A percentile compares a stretch with the other conserved stretches of the same genome.
Conservation (phyloP, 2,329 filamentous ascomycete species). For the Colletotrichum orchidophilum region DNA sequence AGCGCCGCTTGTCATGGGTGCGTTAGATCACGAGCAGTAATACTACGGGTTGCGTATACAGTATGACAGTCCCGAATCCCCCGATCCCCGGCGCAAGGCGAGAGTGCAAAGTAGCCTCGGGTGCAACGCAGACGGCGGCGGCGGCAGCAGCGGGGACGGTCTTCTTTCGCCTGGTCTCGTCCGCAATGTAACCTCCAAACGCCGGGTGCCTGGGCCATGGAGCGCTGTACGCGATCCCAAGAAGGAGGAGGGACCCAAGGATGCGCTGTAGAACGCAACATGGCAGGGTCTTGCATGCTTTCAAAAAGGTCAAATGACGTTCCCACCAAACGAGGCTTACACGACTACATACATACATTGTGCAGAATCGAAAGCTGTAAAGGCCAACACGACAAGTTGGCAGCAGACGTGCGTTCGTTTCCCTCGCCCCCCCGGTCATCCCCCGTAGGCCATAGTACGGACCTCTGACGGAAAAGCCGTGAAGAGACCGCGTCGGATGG, state of each 20-base stretch:
- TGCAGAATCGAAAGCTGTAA: too few relatives aligned
- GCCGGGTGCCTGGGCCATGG: background rate
- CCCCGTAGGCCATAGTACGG: too few relatives aligned
- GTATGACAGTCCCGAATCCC: background rate
- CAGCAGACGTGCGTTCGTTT: background rate
- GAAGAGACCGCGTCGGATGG: background rate
- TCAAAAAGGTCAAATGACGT: background rate
- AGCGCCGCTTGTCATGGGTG: background rate
- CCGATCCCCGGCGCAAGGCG: background rate
- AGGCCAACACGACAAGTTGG: too few relatives aligned
- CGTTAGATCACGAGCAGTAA: background rate
- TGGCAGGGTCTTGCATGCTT: background rate
- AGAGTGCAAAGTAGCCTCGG: background rate
- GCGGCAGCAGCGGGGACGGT: too few relatives aligned
- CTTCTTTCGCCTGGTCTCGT: background rate
- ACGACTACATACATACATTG: too few relatives aligned
- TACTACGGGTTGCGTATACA: background rate
- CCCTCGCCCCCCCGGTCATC: background rate
- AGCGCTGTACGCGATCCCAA: background rate
- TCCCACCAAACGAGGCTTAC: background rate
- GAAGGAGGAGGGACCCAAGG: too few relatives aligned
- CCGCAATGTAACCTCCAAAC: background rate
- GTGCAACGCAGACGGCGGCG: background rate
- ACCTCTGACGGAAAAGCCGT: background rate
- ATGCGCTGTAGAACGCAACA: background rate